Base-by-base conservation (phyloP, 768 basidiomycete genomes). In the Lanmaoa rubissima region DNA sequence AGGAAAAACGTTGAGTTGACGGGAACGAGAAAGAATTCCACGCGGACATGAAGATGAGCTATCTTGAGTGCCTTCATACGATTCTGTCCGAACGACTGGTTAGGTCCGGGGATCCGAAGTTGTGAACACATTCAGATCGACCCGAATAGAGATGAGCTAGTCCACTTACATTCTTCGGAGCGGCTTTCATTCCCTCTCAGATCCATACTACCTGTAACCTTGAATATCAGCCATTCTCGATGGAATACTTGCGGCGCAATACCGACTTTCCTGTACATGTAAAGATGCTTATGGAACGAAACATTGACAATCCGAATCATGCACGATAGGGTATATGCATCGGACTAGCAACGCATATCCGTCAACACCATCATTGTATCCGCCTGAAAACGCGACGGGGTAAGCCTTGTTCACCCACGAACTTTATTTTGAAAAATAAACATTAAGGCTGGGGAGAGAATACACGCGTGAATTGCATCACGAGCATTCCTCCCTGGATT, bases 381-480 rank as follows among this genome's bases (percentile, higher is more conserved):
- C 94, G 12, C 94, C 94, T 40, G 90, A 93, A 4, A 96, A 80
- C 3, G 89, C 93, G 13, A 97, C 81, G 42, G 90, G 92, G 61
- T 88, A 90, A 2, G 91, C 89, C 2, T 94, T 94, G 7, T 93
- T 24, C 21, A 24, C 21, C 77, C 82, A 85, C 0, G 93, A 92
- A 2, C 90, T 94, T 31, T 19, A 14, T 39, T 32, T 50, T 28
- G 3, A 34, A 14, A 8, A 24, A 34, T 4, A 12, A 13, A 43
- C 7, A 21, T 58, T 2, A 51, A 28, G n/a, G n/a, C 14, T 14
- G 2, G 52, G 26, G 7, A 31, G 21, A 36, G 3, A 44, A 12
- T 1, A 67, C 70, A 93, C 92, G 91, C 92, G 62, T 96, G 94
- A 55, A 96, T 76, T 7, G 93, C 79, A 69, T 91, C 93, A 1